These are phyloP conservation scores for Danielozyma ontarioensis DNA, from an alignment of 805 yeast species.

Conservation along the genomic window DNA sequence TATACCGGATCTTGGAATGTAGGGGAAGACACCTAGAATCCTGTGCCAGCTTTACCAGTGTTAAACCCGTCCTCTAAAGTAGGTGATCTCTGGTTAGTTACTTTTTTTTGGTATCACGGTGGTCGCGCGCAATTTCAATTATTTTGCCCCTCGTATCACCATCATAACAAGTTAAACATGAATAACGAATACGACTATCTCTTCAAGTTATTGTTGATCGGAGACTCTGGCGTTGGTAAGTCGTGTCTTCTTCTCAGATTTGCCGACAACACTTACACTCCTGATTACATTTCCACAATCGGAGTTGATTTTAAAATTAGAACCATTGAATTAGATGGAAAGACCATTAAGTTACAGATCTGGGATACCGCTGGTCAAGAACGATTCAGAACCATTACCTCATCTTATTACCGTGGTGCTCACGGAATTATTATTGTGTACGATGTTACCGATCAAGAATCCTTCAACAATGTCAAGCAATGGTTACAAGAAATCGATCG, in stretches of 20 bases:
- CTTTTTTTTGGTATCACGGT: too few species aligned
- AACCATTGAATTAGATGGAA: conserved; percentile 91
- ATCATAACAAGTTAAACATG: too few species aligned
- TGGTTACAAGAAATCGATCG: conserved; percentile 99
- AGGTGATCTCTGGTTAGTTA: too few species aligned
- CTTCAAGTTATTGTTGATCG: conserved; percentile 90
- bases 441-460: conserved; percentile 96
- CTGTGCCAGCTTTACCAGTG: too few species aligned
- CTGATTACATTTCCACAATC: conserved; percentile 94
- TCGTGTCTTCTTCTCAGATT: conserved; percentile 91
- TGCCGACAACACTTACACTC: conserved; percentile 96
- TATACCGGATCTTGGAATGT: too few species aligned
- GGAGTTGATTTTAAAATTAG: conserved; percentile 94
- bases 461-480: conserved; percentile 93
- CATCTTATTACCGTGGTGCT: conserved; percentile 97
- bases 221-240: conserved; percentile 98
- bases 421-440: conserved; percentile 97
- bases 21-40: too few species aligned
- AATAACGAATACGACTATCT: conserved; percentile 96
- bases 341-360: conserved; percentile 93
- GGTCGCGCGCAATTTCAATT: too few species aligned
- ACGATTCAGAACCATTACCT: conserved; percentile 94
- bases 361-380: conserved; percentile 99
- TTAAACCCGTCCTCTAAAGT: too few species aligned
- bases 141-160: not conserved